Conservation (phyloP, 2,329 filamentous ascomycete species). For the Basipetospora chlamydospora region DNA sequence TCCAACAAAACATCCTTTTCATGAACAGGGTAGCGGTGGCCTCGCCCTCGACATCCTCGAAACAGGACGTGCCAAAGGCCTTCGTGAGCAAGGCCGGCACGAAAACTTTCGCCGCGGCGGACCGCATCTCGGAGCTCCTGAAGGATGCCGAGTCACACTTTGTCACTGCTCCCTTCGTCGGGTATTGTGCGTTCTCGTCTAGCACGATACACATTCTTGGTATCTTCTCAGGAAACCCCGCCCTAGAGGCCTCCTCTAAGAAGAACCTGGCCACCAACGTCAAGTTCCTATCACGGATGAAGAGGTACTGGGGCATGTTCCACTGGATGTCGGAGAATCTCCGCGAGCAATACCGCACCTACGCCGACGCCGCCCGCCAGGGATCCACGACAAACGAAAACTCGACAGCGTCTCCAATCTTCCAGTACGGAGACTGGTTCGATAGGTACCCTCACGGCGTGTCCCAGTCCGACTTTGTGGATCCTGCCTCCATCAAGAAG, state of each 20-base stretch:
- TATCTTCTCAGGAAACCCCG: conserved; percentile 71
- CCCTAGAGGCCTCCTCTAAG: conserved; percentile 65
- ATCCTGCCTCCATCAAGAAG: conserved; percentile 50
- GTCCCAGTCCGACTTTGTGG: conserved; percentile 68
- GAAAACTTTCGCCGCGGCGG: conserved; percentile 70
- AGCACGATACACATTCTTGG: conserved; percentile 90
- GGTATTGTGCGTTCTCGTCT: conserved; percentile 86
- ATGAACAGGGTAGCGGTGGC: conserved; percentile 78
- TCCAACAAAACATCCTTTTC: conserved; percentile 82
- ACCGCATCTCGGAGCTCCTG: conserved; percentile 71
- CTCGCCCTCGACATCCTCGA: conserved; percentile 37
- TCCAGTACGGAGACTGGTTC: conserved; percentile 98
- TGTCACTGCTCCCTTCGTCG: conserved; percentile 80
- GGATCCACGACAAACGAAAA: conserved; percentile 29
- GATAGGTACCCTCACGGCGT: conserved; percentile 88
- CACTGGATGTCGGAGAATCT: conserved; percentile 91
- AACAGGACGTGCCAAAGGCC: conserved; percentile 51
- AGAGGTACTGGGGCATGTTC: conserved; percentile 97
- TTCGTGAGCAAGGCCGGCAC: conserved; percentile 65
- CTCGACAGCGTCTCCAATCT: conserved; percentile 47
- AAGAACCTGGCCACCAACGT: conserved; percentile 77
- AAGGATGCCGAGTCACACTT: conserved; percentile 62
- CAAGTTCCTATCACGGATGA: conserved; percentile 85
- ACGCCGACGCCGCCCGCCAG: conserved; percentile 64
- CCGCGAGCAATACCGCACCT: conserved; percentile 73